These are phyloP conservation scores for Aquilaria yunnanensis DNA, from an alignment of 345 rosid species.

Conservation along the genomic window DNA sequence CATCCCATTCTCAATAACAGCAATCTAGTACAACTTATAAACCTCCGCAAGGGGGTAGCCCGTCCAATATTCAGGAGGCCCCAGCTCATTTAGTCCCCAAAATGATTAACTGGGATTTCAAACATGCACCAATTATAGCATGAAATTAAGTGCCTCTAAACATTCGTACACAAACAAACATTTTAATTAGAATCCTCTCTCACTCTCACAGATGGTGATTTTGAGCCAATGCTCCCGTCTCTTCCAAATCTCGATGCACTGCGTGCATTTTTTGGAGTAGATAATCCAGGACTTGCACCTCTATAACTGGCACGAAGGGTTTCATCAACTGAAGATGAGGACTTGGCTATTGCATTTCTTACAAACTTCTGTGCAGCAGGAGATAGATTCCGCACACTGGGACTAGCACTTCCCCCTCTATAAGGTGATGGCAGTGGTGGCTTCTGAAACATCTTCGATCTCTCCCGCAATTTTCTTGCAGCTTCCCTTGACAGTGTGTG, in stretches of 20 bases:
- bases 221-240: constrained; percentile 51
- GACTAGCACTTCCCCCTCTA: constrained; percentile 96
- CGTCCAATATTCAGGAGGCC: no score
- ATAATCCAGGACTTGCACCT: constrained; percentile 65
- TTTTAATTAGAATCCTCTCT: constrained; percentile 38
- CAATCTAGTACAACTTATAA: no score
- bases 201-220: constrained; percentile 49
- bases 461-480: constrained; percentile 70
- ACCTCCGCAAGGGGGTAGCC: no score
- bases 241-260: constrained; percentile 78
- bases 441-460: constrained; percentile 78
- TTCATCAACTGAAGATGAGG: constrained; percentile 84
- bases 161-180: no score
- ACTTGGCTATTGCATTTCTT: constrained; percentile 76
- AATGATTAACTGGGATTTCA: no score
- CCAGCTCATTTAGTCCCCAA: no score
- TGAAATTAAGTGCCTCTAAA: no score
- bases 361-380: constrained; percentile 98
- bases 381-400: constrained; percentile 66
- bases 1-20: no score
- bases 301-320: constrained; percentile 91
- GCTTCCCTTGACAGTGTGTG: constrained; percentile 89
- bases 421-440: constrained; percentile 89
- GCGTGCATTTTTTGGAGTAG: constrained; percentile 71
- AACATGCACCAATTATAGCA: no score